Base-by-base conservation (phyloP, 306 rosid genomes). In the Datisca glomerata region DNA sequence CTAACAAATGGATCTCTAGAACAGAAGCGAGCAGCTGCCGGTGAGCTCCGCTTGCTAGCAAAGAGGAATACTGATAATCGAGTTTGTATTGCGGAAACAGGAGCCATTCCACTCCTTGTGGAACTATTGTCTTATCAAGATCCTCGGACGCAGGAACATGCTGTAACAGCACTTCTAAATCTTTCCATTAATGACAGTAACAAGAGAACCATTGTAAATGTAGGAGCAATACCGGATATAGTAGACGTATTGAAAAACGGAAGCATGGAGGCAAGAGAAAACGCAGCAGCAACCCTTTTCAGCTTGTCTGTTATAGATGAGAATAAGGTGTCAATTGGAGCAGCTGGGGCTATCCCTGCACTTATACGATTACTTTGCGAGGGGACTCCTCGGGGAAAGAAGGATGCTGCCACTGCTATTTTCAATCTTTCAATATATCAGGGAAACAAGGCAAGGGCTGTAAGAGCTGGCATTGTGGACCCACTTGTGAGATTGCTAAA, bases 331-430 rank as follows among this genome's bases (percentile, higher is more conserved):
- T 71, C 79, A 13, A 84, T 91, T 31, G 98, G 98, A 41, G 96
- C 85, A 33, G 95, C 98, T n/a, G 94, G 98, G 68, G 98, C 98
- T 12, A 80, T 91, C 47, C 96, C 98, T 12, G 86, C 92, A 52
- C 93, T 91, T 24, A 91, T 91, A 56, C 75, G 59, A 20, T 56
- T 91, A 61, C 94, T 91, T 10, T 71, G 80, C 29, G 86, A 80
- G 61, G 98, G 98, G 35, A 80, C 98, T 48, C 96, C 96, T 4
- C 72, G 98, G 59, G 98, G 98, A 8, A 91, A 91, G 60, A 91
- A 91, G 53, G 98, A 91, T 67, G 98, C 98, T 42, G 98, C 98
- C 34, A 84, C 94, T 3, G 98, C 96, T 20, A 91, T 91, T 41
- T 91, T 91, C 51, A 84, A 80, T 53, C 94, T 91, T 27, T 84